Percentiles rank a stretch among this genome's conserved stretches.
phyloP scores from a whole-genome alignment of 2,329 filamentous ascomycete species.

The Xylogone sp. region DNA sequence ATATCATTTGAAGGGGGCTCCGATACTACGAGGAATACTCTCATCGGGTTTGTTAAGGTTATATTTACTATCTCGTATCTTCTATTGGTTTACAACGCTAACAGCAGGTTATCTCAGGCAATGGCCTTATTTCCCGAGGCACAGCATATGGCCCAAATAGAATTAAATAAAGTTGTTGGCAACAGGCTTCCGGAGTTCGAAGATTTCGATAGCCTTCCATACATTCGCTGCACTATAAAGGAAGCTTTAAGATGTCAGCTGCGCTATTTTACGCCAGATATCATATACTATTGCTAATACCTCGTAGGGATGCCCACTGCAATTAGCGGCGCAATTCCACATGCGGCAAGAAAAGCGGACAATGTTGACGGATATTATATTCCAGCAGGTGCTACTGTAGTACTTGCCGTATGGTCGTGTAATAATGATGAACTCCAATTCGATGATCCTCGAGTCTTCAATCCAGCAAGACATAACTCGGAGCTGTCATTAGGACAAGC shows the following conservation, averaged over 20 bases:
- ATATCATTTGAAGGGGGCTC: constrained; percentile 35
- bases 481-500: neutral
- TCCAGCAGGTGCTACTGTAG: constrained; percentile 32
- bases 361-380: constrained; percentile 30
- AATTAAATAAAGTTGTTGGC: constrained; percentile 41
- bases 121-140: constrained; percentile 35
- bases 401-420: constrained; percentile 31
- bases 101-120: constrained; percentile 17
- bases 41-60: neutral
- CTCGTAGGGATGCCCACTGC: constrained; percentile 38
- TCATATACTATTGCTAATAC: constrained; percentile 41
- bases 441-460: constrained; percentile 1
- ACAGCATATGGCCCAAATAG: constrained; percentile 32
- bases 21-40: constrained; percentile 23
- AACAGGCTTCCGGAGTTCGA: constrained; percentile 38
- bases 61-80: constrained; percentile 13
- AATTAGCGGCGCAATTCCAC: constrained; percentile 44
- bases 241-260: constrained; percentile 43
- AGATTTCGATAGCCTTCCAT: constrained; percentile 41
- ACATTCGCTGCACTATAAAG: constrained; percentile 41
- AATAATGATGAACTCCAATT: neutral
- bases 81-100: too few relatives aligned
- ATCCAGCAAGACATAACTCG: neutral
- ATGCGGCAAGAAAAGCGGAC: constrained; percentile 26
- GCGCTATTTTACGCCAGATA: constrained; percentile 35